phyloP scores from a whole-genome alignment of 148 eudicot genomes.

The Amaranthus palmeri region DNA sequence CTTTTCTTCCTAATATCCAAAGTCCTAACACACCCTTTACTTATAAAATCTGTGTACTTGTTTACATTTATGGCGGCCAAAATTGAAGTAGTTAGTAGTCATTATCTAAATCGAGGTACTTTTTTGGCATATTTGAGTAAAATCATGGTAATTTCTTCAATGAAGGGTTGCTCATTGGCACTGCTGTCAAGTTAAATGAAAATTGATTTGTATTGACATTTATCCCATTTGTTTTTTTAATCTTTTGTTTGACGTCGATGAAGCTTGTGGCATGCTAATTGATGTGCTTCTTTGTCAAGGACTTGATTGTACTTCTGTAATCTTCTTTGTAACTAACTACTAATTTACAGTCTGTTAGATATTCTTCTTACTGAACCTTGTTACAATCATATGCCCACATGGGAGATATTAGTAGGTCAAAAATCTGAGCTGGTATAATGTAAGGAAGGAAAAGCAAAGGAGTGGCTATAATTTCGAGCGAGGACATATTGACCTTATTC shows the following conservation, averaged over 20 bases:
- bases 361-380: slow-evolving; percentile 7
- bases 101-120: neutral
- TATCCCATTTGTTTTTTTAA: neutral
- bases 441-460: neutral
- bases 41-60: neutral
- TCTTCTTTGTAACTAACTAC: neutral
- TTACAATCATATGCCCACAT: slow-evolving; percentile 9
- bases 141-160: neutral
- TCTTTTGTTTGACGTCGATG: neutral
- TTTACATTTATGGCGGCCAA: neutral
- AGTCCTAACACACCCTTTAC: neutral
- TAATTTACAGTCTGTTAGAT: neutral
- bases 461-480: neutral
- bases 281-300: neutral
- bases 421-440: slow-evolving; percentile 13
- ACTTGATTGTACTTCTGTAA: neutral
- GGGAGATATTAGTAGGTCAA: slow-evolving; percentile 18
- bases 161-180: neutral
- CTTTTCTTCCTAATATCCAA: no score
- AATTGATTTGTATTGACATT: neutral
- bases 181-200: neutral
- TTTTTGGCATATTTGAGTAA: neutral
- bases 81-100: neutral
- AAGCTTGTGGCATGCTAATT: neutral
- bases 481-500: slow-evolving; percentile 4